Percentiles rank a stretch among this genome's conserved stretches.
Evolutionary conservation across 2,329 filamentous ascomycete genomes (phyloP).

Genomic region (Dothistroma septosporum): DNA sequence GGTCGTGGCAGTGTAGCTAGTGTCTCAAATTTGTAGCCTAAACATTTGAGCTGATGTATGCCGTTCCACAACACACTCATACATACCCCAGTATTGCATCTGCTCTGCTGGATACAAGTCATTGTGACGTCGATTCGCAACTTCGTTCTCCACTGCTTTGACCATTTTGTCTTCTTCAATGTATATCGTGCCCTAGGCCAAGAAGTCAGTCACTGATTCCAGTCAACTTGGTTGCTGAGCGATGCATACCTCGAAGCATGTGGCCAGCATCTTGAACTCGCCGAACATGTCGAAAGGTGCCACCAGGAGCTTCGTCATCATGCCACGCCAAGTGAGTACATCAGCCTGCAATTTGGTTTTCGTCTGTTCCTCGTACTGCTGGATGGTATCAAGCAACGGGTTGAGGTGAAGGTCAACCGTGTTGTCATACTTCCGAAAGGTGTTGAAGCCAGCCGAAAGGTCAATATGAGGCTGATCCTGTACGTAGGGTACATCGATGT

Average conservation of each 20-base stretch:
- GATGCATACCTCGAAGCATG: conserved; percentile 70
- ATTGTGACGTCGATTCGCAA: conserved; percentile 34
- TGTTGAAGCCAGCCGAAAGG: conserved; percentile 75
- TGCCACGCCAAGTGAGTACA: conserved; percentile 89
- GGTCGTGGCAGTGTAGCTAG: conserved; percentile 69
- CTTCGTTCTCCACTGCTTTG: conserved; percentile 59
- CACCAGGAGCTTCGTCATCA: conserved; percentile 98
- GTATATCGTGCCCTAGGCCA: conserved; percentile 47
- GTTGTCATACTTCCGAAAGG: conserved; percentile 71
- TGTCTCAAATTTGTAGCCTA: conserved; percentile 95
- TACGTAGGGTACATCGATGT: conserved; percentile 27
- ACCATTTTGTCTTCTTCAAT: conserved; percentile 84
- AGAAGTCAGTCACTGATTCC: conserved; percentile 6
- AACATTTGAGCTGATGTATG: neutral
- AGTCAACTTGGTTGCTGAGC: neutral
- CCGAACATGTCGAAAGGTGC: conserved; percentile 77
- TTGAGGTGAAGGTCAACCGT: conserved; percentile 87
- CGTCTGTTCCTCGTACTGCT: conserved; percentile 65
- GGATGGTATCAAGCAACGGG: conserved; percentile 71
- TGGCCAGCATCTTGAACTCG: conserved; percentile 96
- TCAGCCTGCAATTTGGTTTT: conserved; percentile 55
- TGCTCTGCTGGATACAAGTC: conserved; percentile 62
- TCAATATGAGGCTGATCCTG: conserved; percentile 53
- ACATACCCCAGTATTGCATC: conserved; percentile 86
- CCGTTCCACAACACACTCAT: conserved; percentile 2